These are phyloP conservation scores for Ephemerocybe angulata DNA, from an alignment of 768 basidiomycete genomes.

Conservation along the genomic window DNA sequence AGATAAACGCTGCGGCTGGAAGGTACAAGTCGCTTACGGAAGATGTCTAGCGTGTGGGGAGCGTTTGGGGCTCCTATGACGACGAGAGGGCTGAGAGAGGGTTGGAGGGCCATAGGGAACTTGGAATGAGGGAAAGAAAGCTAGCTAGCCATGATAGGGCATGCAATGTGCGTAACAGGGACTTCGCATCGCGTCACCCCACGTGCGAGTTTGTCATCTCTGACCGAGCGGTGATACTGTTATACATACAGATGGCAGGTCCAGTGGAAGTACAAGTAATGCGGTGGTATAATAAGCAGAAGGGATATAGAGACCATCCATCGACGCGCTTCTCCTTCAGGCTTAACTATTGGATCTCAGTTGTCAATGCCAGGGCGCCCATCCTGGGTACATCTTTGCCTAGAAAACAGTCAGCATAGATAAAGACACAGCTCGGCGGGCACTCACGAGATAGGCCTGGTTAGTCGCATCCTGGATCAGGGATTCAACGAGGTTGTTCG, in stretches of 20 bases:
- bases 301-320: neutral
- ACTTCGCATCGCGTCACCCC: too few relatives aligned
- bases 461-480: conserved; percentile 88
- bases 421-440: neutral
- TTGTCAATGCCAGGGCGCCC: conserved; percentile 74
- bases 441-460: conserved; percentile 55
- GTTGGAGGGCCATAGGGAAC: conserved; percentile 35
- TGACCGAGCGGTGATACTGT: too few relatives aligned
- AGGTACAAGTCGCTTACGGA: neutral
- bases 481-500: conserved; percentile 85
- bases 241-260: too few relatives aligned
- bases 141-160: too few relatives aligned
- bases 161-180: too few relatives aligned
- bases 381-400: conserved; percentile 90
- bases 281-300: too few relatives aligned
- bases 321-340: too few relatives aligned
- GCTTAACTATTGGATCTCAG: neutral
- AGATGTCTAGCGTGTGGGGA: neutral
- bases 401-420: conserved; percentile 27
- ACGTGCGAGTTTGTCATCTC: too few relatives aligned
- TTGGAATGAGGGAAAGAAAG: too few relatives aligned
- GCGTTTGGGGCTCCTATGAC: conserved; percentile 50
- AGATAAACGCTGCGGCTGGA: conserved; percentile 21
- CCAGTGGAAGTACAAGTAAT: too few relatives aligned
- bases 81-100: conserved; percentile 61